Percentiles rank a stretch among this genome's conserved stretches.
phyloP scores from a whole-genome alignment of 768 basidiomycete species.

The Dioszegia hungarica region DNA sequence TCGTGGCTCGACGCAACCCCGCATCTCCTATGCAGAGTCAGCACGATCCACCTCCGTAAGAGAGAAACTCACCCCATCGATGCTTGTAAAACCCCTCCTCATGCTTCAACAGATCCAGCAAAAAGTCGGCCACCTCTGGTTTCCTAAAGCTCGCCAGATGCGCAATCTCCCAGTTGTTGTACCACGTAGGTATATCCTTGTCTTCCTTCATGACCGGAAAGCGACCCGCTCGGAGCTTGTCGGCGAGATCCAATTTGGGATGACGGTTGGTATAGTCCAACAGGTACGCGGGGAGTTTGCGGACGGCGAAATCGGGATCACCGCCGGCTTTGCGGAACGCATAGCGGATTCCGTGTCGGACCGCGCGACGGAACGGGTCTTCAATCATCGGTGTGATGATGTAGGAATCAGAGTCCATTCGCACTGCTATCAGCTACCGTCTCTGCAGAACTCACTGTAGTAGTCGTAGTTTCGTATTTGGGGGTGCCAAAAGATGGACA shows the following conservation, averaged over 20 bases:
- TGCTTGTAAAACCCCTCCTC: conserved; percentile 1
- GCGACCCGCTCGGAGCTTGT: background rate
- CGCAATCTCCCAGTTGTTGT: conserved; percentile 6
- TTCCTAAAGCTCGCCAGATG: background rate
- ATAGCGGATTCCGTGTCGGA: background rate
- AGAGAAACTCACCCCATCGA: conserved; percentile 2
- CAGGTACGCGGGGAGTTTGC: background rate
- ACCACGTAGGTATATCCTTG: background rate
- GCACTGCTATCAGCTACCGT: background rate
- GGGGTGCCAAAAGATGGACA: conserved; percentile 1
- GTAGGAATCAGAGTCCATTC: conserved; percentile 3
- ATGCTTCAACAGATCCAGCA: background rate
- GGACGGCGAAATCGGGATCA: background rate
- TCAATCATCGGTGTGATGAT: background rate
- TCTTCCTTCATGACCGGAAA: background rate
- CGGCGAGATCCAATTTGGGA: background rate
- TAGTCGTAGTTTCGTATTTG: conserved; percentile 3
- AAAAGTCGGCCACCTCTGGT: background rate
- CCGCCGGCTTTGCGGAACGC: background rate
- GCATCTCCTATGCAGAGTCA: conserved; percentile 1
- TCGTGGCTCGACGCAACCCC: background rate
- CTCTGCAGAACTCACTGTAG: background rate
- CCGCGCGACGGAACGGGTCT: background rate
- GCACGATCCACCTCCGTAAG: too few species aligned
- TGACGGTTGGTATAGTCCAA: background rate